These are phyloP conservation scores for Fusarium sp. DNA, from an alignment of 2,329 filamentous ascomycete genomes.

Conservation along the genomic window DNA sequence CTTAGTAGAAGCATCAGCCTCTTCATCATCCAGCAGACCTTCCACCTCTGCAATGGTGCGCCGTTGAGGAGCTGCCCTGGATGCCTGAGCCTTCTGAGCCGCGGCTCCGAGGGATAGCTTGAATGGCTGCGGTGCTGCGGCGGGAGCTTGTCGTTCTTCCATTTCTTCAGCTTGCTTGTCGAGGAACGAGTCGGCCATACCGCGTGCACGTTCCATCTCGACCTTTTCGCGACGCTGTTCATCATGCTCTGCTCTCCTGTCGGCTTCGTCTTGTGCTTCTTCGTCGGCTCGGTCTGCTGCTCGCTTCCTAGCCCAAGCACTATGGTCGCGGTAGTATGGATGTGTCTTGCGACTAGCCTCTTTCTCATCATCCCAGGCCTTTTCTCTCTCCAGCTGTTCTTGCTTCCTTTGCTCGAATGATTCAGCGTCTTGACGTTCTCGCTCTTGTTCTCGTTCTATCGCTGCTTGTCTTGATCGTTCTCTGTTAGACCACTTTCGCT, in stretches of 20 bases:
- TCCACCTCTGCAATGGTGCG: constrained; percentile 94
- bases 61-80: constrained; percentile 67
- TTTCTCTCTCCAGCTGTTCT: constrained; percentile 71
- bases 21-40: constrained; percentile 93
- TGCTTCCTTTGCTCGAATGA: constrained; percentile 74
- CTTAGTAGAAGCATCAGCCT: constrained; percentile 77
- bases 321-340: constrained; percentile 88
- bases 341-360: constrained; percentile 78
- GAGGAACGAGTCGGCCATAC: constrained; percentile 91
- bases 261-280: constrained; percentile 80
- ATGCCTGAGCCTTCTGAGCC: constrained; percentile 75
- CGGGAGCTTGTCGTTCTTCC: constrained; percentile 58
- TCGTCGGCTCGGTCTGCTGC: constrained; percentile 79
- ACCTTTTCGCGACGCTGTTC: constrained; percentile 76
- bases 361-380: constrained; percentile 91
- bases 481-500: constrained; percentile 90
- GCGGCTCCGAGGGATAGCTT: constrained; percentile 93
- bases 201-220: constrained; percentile 80
- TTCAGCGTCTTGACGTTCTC: constrained; percentile 79
- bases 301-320: constrained; percentile 85
- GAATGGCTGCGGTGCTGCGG: constrained; percentile 77
- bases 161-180: constrained; percentile 85
- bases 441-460: constrained; percentile 83
- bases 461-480: constrained; percentile 87
- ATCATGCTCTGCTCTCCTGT: constrained; percentile 80